A percentile compares a stretch with the other conserved stretches of the same genome.
These are phyloP conservation scores for Cucumis sativus DNA, from an alignment of 306 rosid genomes.

Conservation along the genomic window Cucumber_9930_V3 NC_026659.2:27893001-27893500, in stretches of 20 bases:
- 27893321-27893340: too few relatives aligned
- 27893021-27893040: too few relatives aligned
- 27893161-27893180: neutral
- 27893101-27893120: neutral
- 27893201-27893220: neutral
- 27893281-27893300: neutral
- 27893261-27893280: neutral
- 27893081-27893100: neutral
- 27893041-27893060: too few relatives aligned
- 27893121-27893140: neutral
- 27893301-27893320: neutral
- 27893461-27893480: too few relatives aligned
- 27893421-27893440: too few relatives aligned
- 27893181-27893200: neutral
- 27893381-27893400: too few relatives aligned
- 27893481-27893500: too few relatives aligned
- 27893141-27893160: neutral
- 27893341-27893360: too few relatives aligned
- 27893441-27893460: too few relatives aligned
- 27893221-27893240: neutral
- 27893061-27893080: too few relatives aligned
- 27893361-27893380: too few relatives aligned
- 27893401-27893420: too few relatives aligned
- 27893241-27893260: neutral
- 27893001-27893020: constrained; percentile 24